phyloP scores from a whole-genome alignment of 306 rosid species.

The Canavalia ensiformis region DNA sequence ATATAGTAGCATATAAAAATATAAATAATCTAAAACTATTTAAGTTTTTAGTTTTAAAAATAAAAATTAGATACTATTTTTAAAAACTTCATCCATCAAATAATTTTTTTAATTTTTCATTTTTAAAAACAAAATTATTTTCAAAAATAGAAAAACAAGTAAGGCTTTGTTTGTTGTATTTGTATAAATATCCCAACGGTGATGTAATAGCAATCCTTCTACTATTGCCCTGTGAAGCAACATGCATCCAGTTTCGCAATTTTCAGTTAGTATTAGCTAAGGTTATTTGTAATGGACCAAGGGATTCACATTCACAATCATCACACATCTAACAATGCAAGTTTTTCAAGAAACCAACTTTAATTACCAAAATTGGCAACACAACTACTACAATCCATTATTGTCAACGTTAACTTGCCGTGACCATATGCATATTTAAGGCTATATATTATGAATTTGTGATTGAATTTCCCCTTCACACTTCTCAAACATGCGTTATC shows the following conservation, averaged over 20 bases:
- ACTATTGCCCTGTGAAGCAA: conserved; percentile 33
- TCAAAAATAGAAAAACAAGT: too few species aligned
- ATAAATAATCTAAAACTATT: too few species aligned
- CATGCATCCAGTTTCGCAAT: conserved; percentile 4
- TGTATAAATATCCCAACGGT: conserved; percentile 17
- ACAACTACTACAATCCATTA: conserved; percentile 9
- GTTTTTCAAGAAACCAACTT: conserved; percentile 17
- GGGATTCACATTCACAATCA: neutral
- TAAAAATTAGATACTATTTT: too few species aligned
- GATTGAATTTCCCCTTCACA: conserved; percentile 11
- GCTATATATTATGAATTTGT: neutral
- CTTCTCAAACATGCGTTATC: neutral
- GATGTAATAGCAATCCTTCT: conserved; percentile 1
- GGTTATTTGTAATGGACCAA: conserved; percentile 12
- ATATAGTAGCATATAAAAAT: too few species aligned
- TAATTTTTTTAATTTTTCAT: too few species aligned
- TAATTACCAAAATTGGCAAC: conserved; percentile 22
- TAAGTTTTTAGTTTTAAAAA: too few species aligned
- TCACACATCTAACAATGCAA: conserved; percentile 28
- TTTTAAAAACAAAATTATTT: too few species aligned
- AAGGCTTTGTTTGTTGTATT: neutral
- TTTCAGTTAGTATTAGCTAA: conserved; percentile 17
- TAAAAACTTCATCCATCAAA: too few species aligned
- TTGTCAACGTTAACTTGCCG: conserved; percentile 15
- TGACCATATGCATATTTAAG: conserved; percentile 16